Evolutionary conservation across 345 rosid species (phyloP), one percentile per base, ranked within the genome.

Genomic region (Hibiscus mutabilis): DNA sequence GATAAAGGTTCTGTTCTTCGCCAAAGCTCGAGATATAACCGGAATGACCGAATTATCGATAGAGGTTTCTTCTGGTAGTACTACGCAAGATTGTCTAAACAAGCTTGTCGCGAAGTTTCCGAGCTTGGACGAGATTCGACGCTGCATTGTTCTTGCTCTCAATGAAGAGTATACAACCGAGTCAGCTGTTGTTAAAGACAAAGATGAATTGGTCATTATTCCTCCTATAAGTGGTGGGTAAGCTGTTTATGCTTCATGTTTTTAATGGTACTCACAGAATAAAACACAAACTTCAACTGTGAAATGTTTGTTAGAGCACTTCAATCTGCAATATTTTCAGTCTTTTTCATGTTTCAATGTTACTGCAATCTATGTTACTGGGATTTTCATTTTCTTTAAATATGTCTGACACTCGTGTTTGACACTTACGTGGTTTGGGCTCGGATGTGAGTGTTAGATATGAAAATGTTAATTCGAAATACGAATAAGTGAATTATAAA

Each of bases 211-310:
- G 77, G 99, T 97, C 13, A 84, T 95, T 18, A 95, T 95, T 76
- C 99, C 97, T 85, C 99, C 97, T 16, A 91, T 94, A 64, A 94
- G 99, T 31, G 97, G 97, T n/a, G 99, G 99, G 70, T 95, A 80
- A 84, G 60, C 15, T 10, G 14, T 10, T 22, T 70, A 5, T 15
- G n/a, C 58, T 70, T 24, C 69, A 66, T 24, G 44, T 24, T 66
- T 46, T 14, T 3, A 13, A 1, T 13, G 49, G 55, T 2, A 14
- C 25, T 21, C 27, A 2, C 44, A 19, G 68, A 65, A 44, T 42
- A 12, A 19, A 53, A 19, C 58, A 65, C 15, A 22, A 5, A 15
- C 55, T 42, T 6, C 31, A 60, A 18, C 11, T 19, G 25, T 4
- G 12, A 4, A 22, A 65, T 65, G 35, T 65, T 66, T 22, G 16